Evolutionary conservation across 176 grass and related monocot genomes (phyloP).

Genomic region (Musa schizocarpa): DNA sequence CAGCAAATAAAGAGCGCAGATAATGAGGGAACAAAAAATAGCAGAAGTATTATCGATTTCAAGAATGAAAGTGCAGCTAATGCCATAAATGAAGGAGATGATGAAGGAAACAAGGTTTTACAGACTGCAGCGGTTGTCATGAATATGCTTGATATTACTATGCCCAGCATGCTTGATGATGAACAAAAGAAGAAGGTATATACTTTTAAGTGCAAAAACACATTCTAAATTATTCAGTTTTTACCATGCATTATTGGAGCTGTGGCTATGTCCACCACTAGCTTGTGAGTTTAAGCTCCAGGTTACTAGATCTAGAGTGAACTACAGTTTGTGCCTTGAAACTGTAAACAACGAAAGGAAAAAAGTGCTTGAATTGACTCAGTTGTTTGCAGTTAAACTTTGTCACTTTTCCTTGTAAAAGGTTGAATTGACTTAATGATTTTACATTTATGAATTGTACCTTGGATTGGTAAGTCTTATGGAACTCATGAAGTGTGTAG

Average conservation of each 20-base stretch:
- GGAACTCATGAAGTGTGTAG: too few species aligned
- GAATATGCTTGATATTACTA: slow-evolving; percentile 91
- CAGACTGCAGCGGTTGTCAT: slow-evolving; percentile 70
- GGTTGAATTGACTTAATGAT: background rate
- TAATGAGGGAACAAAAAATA: slow-evolving; percentile 29
- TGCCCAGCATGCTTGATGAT: slow-evolving; percentile 69
- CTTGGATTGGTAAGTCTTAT: background rate
- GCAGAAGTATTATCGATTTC: slow-evolving; percentile 1
- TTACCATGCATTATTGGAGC: background rate
- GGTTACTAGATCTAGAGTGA: too few species aligned
- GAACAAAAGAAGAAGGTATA: slow-evolving; percentile 77
- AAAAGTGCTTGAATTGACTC: background rate
- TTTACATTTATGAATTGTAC: background rate
- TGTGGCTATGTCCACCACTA: background rate
- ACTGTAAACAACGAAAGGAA: background rate
- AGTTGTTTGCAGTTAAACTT: background rate
- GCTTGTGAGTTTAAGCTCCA: background rate
- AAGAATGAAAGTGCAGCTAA: background rate
- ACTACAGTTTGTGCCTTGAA: background rate
- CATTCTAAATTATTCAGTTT: background rate
- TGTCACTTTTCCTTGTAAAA: background rate
- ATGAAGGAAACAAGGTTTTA: slow-evolving; percentile 55
- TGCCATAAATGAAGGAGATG: slow-evolving; percentile 26
- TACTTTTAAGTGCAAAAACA: background rate
- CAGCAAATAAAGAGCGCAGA: slow-evolving; percentile 16